These are phyloP conservation scores for Cryptococcus sp. DNA, from an alignment of 1,284 basidiomycete species.

Conservation along the genomic window DNA sequence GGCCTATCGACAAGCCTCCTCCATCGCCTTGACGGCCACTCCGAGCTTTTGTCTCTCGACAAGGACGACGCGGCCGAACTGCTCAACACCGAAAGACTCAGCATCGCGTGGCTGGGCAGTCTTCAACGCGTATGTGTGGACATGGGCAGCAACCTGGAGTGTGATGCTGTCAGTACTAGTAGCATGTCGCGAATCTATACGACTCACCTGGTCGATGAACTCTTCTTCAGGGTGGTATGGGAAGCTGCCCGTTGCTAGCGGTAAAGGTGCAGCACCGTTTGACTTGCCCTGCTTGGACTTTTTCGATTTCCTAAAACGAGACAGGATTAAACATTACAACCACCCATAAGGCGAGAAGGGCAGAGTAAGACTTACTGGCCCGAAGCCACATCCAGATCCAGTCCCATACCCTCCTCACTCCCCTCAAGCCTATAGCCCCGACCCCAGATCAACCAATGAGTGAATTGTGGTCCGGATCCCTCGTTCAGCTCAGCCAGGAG, in stretches of 20 bases:
- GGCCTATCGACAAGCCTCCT: conserved; percentile 42
- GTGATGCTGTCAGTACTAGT: not conserved
- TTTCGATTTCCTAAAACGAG: conserved; percentile 7
- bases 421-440: conserved; percentile 52
- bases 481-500: conserved; percentile 68
- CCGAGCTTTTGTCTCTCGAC: conserved; percentile 55
- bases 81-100: conserved; percentile 78
- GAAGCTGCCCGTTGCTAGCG: conserved; percentile 54
- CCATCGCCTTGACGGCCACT: conserved; percentile 50
- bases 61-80: conserved; percentile 73
- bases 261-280: conserved; percentile 16
- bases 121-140: conserved; percentile 68
- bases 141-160: conserved; percentile 63
- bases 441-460: conserved; percentile 51
- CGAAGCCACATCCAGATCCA: conserved; percentile 40
- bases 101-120: conserved; percentile 65
- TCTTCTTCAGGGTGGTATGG: conserved; percentile 87
- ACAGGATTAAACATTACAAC: too few relatives aligned
- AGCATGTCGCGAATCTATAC: not conserved
- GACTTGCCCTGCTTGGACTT: conserved; percentile 59
- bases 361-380: conserved; percentile 19
- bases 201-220: conserved; percentile 65
- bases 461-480: conserved; percentile 26
- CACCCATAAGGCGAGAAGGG: too few relatives aligned
- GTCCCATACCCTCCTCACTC: conserved; percentile 41